Evolutionary conservation across 2,329 filamentous ascomycete genomes (phyloP).

Genomic region (Pseudocercospora ulei): DNA sequence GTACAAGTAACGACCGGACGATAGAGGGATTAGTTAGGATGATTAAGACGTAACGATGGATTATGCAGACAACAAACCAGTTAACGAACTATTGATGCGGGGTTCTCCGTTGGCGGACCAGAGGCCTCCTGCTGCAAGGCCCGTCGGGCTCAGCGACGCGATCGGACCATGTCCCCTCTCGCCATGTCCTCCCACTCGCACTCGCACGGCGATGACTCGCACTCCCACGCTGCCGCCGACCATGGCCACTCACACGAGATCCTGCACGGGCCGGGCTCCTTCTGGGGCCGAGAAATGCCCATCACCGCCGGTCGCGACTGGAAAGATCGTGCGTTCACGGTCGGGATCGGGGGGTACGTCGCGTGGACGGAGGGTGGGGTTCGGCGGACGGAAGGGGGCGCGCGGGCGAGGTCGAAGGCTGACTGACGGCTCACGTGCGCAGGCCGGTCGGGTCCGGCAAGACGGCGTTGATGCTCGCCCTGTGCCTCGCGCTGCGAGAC

Average conservation of each 20-base stretch:
- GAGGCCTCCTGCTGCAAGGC: no score
- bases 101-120: no score
- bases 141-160: no score
- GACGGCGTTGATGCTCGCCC: conserved; percentile 88
- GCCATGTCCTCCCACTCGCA: conserved; percentile 35
- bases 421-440: conserved; percentile 8
- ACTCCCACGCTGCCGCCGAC: conserved; percentile 45
- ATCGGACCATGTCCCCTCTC: no score
- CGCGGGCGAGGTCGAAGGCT: background rate
- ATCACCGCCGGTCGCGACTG: conserved; percentile 81
- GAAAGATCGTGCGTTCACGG: conserved; percentile 80
- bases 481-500: conserved; percentile 73
- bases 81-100: no score
- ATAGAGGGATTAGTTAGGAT: no score
- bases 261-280: conserved; percentile 85
- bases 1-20: no score
- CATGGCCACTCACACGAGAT: conserved; percentile 96
- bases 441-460: conserved; percentile 96
- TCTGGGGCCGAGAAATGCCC: conserved; percentile 81
- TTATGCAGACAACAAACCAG: no score
- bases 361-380: no score
- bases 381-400: background rate
- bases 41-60: no score
- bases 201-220: conserved; percentile 41
- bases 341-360: conserved; percentile 90